Base-by-base conservation (phyloP, 805 yeast species). In the Naumovozyma baii region DNA sequence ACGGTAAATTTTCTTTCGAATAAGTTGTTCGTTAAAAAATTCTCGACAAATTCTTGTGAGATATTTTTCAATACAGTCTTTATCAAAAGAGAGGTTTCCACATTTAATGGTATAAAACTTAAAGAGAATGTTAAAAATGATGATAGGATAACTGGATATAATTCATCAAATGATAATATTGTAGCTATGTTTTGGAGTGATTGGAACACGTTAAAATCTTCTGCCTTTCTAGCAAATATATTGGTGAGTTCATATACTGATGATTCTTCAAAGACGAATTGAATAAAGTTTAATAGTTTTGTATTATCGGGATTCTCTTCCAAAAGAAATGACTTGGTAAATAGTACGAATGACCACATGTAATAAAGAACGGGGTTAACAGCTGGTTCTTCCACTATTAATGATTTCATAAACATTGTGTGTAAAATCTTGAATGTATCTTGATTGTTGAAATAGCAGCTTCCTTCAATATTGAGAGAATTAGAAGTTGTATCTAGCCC, bases 311-410 rank as follows among this genome's bases (percentile, higher is more conserved):
- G 61, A 9, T 50, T 49, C 31, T 69, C 71, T 33, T 67, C 68
- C n/a, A 72, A 49, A 2, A 72, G 50, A 16, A 68, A 62, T 5
- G 66, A 64, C 43, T 78, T 76, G 17, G 79, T 38, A 47, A 74
- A 74, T 9, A 78, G 53, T 9, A 78, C 56, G 12, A 80, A 72
- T 22, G 83, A 72, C 90, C 90, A 83, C 17, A 76, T 70, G 51
- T 80, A 81, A 33, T 75, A 55, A 1, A 78, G 62, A 9, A 80
- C 55, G 2, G 83, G 62, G 44, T 73, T 73, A 9, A 34, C 13
- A 5, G 34, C 22, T 2, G 30, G 16, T 4, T 31, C 19, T 15
- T 45, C 45, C 4, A 45, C 37, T 29, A 14, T 12, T 13, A 29
- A 9, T 12, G 31, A 29, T 8, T 29, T 29, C 13, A 29, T 29